Evolutionary conservation across 352 stramenopile species (phyloP).

Genomic region (Phytophthora hibernalis): DNA sequence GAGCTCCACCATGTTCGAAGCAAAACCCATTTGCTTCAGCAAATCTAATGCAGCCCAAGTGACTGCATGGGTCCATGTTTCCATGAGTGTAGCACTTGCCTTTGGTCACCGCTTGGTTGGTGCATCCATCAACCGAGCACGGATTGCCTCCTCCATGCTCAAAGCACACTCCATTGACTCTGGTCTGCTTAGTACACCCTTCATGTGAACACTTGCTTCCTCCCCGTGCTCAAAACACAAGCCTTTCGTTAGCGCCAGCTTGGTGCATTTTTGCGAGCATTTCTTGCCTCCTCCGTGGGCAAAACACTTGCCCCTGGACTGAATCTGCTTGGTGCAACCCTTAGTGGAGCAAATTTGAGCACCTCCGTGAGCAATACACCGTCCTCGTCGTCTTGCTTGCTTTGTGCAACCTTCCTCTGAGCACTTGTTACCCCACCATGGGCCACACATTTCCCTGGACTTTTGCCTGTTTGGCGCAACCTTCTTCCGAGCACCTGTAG

Average conservation of each 20-base stretch:
- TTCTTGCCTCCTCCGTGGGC: conserved; percentile 71
- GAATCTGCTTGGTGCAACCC: conserved; percentile 64
- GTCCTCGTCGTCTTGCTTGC: conserved; percentile 38
- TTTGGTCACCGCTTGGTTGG: conserved; percentile 2
- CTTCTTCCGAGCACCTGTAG: conserved; percentile 32
- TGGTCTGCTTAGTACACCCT: conserved; percentile 62
- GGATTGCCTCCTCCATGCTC: conserved; percentile 68
- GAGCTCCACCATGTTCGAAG: conserved; percentile 64
- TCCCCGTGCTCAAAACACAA: conserved; percentile 69
- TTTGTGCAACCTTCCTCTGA: conserved; percentile 33
- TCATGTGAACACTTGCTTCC: conserved; percentile 55
- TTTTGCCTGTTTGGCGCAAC: conserved; percentile 42
- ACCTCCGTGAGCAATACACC: conserved; percentile 74
- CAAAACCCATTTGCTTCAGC: conserved; percentile 60
- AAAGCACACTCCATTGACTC: conserved; percentile 72
- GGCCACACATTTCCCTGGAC: conserved; percentile 34
- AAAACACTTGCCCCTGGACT: conserved; percentile 61
- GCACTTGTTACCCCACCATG: conserved; percentile 37
- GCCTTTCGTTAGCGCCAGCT: conserved; percentile 60
- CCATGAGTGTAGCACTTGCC: conserved; percentile 5
- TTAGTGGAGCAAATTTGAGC: conserved; percentile 61
- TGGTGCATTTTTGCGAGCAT: conserved; percentile 62
- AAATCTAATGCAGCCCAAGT: conserved; percentile 44
- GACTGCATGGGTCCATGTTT: background rate
- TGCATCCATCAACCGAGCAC: conserved; percentile 64